A percentile compares a stretch with the other conserved stretches of the same genome.
phyloP scores from a whole-genome alignment of 2,329 filamentous ascomycete species.

The Exophiala lecanii-corni region DNA sequence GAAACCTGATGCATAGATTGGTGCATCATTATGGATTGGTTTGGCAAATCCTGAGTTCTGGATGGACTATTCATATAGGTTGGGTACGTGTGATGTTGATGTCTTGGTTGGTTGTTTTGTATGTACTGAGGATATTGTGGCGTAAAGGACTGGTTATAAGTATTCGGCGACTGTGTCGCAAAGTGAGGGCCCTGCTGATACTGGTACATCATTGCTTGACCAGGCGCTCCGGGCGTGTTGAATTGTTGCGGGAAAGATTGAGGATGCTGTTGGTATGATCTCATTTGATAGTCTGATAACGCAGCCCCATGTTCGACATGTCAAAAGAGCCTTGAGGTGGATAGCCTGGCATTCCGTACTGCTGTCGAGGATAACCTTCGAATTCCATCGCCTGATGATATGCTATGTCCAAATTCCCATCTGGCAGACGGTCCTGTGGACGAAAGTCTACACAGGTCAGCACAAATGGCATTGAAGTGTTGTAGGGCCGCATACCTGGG shows the following conservation, averaged over 20 bases:
- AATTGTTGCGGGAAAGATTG: constrained; percentile 16
- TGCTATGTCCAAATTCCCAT: too few species aligned
- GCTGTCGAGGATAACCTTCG: constrained; percentile 21
- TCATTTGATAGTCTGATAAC: constrained; percentile 26
- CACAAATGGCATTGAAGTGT: too few species aligned
- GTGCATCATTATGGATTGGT: constrained; percentile 15
- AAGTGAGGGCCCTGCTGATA: constrained; percentile 27
- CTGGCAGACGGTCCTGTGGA: too few species aligned
- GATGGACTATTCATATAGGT: constrained; percentile 4
- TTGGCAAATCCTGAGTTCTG: constrained; percentile 10
- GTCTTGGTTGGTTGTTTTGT: constrained; percentile 18
- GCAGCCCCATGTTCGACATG: constrained; percentile 28
- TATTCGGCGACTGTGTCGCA: constrained; percentile 24
- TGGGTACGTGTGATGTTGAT: constrained; percentile 13
- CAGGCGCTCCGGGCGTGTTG: constrained; percentile 7
- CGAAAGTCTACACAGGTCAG: too few species aligned
- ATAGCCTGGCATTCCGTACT: constrained; percentile 16
- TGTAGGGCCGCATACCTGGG: too few species aligned
- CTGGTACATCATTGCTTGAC: constrained; percentile 24
- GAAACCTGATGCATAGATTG: constrained; percentile 12
- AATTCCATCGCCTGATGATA: constrained; percentile 23
- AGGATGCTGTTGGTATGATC: constrained; percentile 23
- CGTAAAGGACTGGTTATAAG: constrained; percentile 15
- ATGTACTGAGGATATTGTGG: constrained; percentile 27
- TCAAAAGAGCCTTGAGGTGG: constrained; percentile 18